Conservation (phyloP, 2,329 filamentous ascomycete genomes). For the Graphilbum sp. region DNA sequence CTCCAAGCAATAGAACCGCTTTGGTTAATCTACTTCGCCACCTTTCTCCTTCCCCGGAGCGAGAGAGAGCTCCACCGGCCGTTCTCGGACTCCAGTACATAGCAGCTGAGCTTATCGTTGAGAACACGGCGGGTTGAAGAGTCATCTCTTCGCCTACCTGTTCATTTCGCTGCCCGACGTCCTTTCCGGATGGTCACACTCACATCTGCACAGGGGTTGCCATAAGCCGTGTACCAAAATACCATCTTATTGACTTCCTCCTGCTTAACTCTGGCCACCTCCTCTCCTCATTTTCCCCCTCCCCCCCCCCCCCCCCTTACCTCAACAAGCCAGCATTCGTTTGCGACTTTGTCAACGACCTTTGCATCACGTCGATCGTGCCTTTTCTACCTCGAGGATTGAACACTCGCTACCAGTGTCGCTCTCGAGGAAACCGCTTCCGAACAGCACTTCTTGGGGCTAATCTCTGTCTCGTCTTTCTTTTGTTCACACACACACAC, state of each 20-base stretch:
- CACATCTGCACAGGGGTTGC: slow-evolving; percentile 3
- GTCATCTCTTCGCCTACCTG: slow-evolving; percentile 30
- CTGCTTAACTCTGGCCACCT: too few relatives aligned
- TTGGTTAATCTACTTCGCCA: background rate
- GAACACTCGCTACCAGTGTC: too few relatives aligned
- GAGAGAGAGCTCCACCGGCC: background rate
- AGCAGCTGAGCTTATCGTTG: slow-evolving; percentile 3
- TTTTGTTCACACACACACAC: background rate
- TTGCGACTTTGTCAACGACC: background rate
- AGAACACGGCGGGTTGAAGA: slow-evolving; percentile 24
- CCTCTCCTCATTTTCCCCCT: slow-evolving; percentile 9
- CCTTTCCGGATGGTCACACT: slow-evolving; percentile 23
- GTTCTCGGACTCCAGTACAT: background rate
- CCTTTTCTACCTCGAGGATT: background rate
- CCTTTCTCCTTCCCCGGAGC: too few relatives aligned
- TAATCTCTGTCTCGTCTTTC: background rate
- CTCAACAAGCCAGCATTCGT: too few relatives aligned
- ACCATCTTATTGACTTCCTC: slow-evolving; percentile 11
- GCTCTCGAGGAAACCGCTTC: too few relatives aligned
- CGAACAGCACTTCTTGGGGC: background rate
- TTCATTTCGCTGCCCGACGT: slow-evolving; percentile 18
- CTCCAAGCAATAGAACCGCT: background rate
- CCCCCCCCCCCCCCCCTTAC: background rate
- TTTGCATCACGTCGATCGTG: slow-evolving; percentile 7
- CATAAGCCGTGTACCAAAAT: slow-evolving; percentile 11